Evolutionary conservation across 2,329 filamentous ascomycete genomes (phyloP).

Genomic region (Alternaria consortialis): DNA sequence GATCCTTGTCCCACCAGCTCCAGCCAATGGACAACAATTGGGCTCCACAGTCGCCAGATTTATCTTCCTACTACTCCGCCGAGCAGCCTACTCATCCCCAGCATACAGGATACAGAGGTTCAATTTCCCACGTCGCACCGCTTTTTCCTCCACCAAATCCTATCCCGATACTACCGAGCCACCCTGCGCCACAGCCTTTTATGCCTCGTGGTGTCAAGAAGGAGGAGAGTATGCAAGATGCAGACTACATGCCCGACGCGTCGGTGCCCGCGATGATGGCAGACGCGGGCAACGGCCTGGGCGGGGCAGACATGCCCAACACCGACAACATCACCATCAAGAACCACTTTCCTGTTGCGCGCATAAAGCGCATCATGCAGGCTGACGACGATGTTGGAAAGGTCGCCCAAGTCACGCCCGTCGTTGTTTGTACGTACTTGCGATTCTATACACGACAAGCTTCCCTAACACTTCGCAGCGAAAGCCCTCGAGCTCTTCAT

Average conservation of each 20-base stretch:
- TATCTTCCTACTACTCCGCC: constrained; percentile 58
- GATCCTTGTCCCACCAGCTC: background rate
- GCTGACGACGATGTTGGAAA: constrained; percentile 98
- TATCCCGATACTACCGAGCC: constrained; percentile 22
- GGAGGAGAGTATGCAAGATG: constrained; percentile 46
- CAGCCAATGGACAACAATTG: constrained; percentile 46
- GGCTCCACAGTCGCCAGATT: constrained; percentile 55
- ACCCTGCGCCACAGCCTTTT: constrained; percentile 23
- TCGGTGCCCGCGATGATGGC: constrained; percentile 36
- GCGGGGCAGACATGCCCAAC: constrained; percentile 37
- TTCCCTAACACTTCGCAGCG: constrained; percentile 58
- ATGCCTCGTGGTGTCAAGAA: constrained; percentile 42
- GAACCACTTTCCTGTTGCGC: constrained; percentile 95
- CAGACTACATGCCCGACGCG: constrained; percentile 49
- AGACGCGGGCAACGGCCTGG: constrained; percentile 29
- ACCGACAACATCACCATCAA: constrained; percentile 75
- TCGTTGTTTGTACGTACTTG: constrained; percentile 76
- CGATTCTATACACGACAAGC: background rate
- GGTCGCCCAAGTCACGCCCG: constrained; percentile 95
- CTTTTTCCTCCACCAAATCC: constrained; percentile 17
- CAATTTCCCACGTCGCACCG: constrained; percentile 39
- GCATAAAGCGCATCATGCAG: constrained; percentile 99
- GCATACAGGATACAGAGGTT: constrained; percentile 49
- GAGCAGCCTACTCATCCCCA: constrained; percentile 52
- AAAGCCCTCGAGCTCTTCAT: constrained; percentile 98